Evolutionary conservation across 2,329 filamentous ascomycete species (phyloP), one percentile per base, ranked within the genome.

Genomic region (Byssothecium circinans): DNA sequence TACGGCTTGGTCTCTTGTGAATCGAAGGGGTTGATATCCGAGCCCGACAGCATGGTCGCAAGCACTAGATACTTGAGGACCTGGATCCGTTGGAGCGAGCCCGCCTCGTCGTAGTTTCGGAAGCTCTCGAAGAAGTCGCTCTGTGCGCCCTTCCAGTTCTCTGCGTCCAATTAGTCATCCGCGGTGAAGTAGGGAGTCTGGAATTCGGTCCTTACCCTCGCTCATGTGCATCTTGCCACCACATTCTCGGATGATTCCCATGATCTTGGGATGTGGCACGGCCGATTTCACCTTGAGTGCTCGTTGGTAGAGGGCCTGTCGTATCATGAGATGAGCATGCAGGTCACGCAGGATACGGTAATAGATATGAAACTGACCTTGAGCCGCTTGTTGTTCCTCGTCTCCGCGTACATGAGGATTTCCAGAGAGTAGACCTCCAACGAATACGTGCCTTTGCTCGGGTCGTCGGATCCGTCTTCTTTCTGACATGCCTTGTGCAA

Each of bases 171-270:
- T 68, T 61, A 66, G 61, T 58, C 49, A 50, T 38, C 45, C 30
- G 34, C 49, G 15, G 33, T 47, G 45, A 56, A 49, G 56, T 38
- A 36, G 49, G 40, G 42, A 22, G 25, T 42, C n/a, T 38, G 20
- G 22, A 20, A 29, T 38, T 11, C 35, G 35, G 15, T 49, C 43
- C 61, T 64, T 71, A 73, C 75, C 75, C 78, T 99, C 94, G 71
- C 89, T 94, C 94, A 99, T 97, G 76, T 97, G 91, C 94, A 99
- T 99, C 79, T 99, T 99, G 61, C 94, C 94, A 64, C 94, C 94
- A 69, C 94, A 99, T 75, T 99, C 94, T 45, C 92, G 87, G 67
- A 99, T 99, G 70, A 99, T 92, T 42, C 94, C 94, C 90, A 97
- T 96, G 70, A 99, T 96, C 75, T 96, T 95, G 49, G 94, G 94